Conservation (phyloP, 441 rosid species). For the Aquilaria agallochum region DNA sequence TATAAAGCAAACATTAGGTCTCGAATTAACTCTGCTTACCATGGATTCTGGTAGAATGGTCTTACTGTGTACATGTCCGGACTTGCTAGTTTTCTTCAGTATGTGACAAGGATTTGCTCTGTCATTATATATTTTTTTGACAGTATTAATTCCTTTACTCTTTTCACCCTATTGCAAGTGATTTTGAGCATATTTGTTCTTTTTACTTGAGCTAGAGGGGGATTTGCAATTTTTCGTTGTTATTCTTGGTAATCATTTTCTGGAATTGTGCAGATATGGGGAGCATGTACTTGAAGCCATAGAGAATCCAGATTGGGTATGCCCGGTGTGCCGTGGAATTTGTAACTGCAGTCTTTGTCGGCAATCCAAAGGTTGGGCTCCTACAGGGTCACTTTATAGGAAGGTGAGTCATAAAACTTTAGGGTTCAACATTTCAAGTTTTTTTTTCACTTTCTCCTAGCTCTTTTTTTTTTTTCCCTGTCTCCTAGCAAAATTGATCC, state of each 20-base stretch:
- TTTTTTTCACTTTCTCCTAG: neutral
- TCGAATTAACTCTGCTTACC: too few species aligned
- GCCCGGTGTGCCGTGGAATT: slow-evolving; percentile 88
- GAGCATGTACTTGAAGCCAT: slow-evolving; percentile 90
- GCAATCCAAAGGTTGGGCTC: slow-evolving; percentile 79
- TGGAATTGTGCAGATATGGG: slow-evolving; percentile 51
- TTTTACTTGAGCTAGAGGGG: neutral
- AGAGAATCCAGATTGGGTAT: slow-evolving; percentile 72
- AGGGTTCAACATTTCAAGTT: neutral
- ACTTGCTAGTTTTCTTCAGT: too few species aligned
- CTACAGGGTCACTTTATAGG: slow-evolving; percentile 67
- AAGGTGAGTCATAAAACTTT: slow-evolving; percentile 38
- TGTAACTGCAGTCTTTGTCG: slow-evolving; percentile 94
- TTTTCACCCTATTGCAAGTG: neutral
- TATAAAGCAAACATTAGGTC: neutral
- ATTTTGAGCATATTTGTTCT: slow-evolving; percentile 2
- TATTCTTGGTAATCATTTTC: neutral
- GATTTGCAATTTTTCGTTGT: neutral
- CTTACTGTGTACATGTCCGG: too few species aligned
- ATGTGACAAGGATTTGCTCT: too few species aligned
- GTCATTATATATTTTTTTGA: too few species aligned
- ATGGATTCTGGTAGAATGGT: too few species aligned
- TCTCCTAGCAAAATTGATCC: slow-evolving; percentile 12
- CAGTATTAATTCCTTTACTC: neutral
- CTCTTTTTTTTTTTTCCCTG: neutral